Base-by-base conservation (phyloP, 2,329 filamentous ascomycete genomes). In the Trichoderma simmonsii region DNA sequence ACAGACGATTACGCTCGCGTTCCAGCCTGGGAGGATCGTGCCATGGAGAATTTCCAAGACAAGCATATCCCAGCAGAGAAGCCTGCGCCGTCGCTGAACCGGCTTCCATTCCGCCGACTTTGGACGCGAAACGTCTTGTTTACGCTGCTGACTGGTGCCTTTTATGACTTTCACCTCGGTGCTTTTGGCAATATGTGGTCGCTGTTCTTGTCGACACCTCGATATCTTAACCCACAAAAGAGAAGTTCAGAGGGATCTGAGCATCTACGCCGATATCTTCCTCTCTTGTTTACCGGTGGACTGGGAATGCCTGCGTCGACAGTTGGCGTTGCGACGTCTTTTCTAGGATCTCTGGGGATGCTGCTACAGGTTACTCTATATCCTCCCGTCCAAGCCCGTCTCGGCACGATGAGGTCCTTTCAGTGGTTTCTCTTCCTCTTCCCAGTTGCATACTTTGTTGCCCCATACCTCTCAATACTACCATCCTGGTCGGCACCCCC, bases 111-210 rank as follows among this genome's bases (percentile, higher is more conserved):
- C 73, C 76, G 75, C n/a, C 80, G 81, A 34, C 80, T 86, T 60
- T 86, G 84, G 82, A 86, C 85, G 0, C 81, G 80, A 65, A 85
- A 86, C 70, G 83, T 86, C 72, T 62, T 70, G 12, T 83, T 85
- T 70, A 87, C 85, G 0, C 82, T 94, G 3, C 77, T 92, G 62
- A 87, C 86, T 30, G 90, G 91, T 74, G 90, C 90, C 36, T 87
- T 93, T 63, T 89, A 93, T 75, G 90, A 92, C 74, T 89, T 93
- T 77, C 91, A 93, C 81, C 88, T 85, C 74, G 90, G 88, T 73
- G 88, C 90, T 24, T 93, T 93, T 80, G 89, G 89, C 72, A 88
- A 90, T 70, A 85, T 93, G 70, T 92, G 89, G 82, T 90, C 90
- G 14, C 85, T 92, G 15, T 92, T 92, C 81, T 83, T 93, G 36